Base-by-base conservation (phyloP, 441 rosid species). In the Flueggea neowawraea region DNA sequence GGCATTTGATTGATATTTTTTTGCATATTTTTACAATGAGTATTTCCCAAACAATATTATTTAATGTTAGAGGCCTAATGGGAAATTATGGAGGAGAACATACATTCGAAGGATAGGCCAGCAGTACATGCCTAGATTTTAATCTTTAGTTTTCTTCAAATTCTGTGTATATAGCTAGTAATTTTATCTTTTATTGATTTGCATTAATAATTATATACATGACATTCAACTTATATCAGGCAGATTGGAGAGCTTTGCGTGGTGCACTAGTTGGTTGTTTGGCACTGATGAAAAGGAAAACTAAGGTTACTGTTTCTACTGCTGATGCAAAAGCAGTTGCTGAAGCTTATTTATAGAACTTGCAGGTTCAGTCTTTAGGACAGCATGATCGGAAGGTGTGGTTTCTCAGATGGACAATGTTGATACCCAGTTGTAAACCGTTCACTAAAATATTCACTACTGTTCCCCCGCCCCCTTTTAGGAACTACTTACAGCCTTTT, bases 231-330 rank as follows among this genome's bases (percentile, higher is more conserved):
- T 76, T 74, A 60, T 68, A 69, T 75, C 92, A 95, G 99, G 95
- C 83, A 77, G 99, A 95, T 68, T 91, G 99, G 99, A 86, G 80
- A 81, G 86, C 91, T 61, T 52, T 89, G 69, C 91, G 84, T 43
- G 99, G 97, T 65, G 94, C 96, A 28, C 85, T 95, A 72, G 74
- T 85, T 76, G 97, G 97, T 78, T 91, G 99, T 72, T 83, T 91
- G 88, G 92, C 89, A 49, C 63, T 95, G 62, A 22, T 87, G 60
- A 79, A 72, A 75, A 86, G 96, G 82, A 89, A 75, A 65, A 75
- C 56, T 54, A 67, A 63, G 49, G 96, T 89, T 68, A 16, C 68
- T 54, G 88, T 87, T 68, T 61, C 72, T 67, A 68, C 53, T 36
- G 55, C 10, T 57, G 99, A 84, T 78, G 96, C 92, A 56, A 74